These are phyloP conservation scores for Combretum micranthum DNA, from an alignment of 345 rosid genomes.

Conservation along the genomic window DNA sequence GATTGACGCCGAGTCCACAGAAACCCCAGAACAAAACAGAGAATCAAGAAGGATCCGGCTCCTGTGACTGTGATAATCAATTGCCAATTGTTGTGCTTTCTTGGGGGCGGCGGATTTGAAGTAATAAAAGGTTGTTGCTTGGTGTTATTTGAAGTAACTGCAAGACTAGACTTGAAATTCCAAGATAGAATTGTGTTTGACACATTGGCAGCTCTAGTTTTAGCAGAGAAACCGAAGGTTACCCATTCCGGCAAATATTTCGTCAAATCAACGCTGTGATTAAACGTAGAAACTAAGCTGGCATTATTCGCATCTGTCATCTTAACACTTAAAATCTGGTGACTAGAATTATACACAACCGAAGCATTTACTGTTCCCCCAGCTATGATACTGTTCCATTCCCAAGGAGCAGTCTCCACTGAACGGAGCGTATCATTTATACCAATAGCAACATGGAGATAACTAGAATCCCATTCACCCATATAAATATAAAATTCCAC, in stretches of 20 bases:
- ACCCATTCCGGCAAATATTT: conserved; percentile 16
- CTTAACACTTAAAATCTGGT: background rate
- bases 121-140: background rate
- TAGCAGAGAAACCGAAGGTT: conserved; percentile 18
- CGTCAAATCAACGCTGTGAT: conserved; percentile 1
- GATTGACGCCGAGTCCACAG: background rate
- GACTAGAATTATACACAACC: conserved; percentile 1
- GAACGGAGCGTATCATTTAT: conserved; percentile 6
- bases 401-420: background rate
- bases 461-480: conserved; percentile 10
- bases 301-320: background rate
- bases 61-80: background rate
- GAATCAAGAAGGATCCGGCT: background rate
- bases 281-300: background rate
- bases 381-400: too few species aligned
- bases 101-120: background rate
- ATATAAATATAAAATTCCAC: conserved; percentile 16
- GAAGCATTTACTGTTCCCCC: too few species aligned
- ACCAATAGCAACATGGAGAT: conserved; percentile 15
- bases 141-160: background rate
- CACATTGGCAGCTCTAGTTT: conserved; percentile 1
- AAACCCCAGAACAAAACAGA: background rate
- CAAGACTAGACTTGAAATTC: conserved; percentile 11
- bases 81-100: background rate
- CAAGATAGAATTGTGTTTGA: conserved; percentile 11